phyloP scores from a whole-genome alignment of 805 yeast species.

The Ogataea thermomethanolica region DNA sequence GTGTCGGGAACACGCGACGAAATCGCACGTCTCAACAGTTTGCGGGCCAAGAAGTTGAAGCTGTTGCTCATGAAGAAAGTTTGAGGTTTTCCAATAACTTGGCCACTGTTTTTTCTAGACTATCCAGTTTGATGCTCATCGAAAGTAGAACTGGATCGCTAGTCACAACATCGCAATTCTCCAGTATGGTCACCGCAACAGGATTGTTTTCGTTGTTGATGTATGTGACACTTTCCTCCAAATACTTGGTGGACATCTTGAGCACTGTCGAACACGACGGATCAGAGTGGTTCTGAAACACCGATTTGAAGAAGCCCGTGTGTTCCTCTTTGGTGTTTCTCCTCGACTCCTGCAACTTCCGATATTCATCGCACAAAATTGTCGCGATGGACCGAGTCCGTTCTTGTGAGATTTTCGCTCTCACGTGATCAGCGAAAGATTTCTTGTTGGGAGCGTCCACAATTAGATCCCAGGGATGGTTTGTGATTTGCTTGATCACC shows the following conservation, averaged over 20 bases:
- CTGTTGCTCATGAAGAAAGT: conserved; percentile 7
- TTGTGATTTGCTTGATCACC: conserved; percentile 45
- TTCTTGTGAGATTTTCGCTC: conserved; percentile 50
- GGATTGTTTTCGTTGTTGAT: conserved; percentile 35
- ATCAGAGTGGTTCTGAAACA: conserved; percentile 23
- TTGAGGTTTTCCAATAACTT: conserved; percentile 28
- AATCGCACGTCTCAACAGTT: conserved; percentile 19
- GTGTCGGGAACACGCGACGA: conserved; percentile 27
- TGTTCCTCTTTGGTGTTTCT: conserved; percentile 8
- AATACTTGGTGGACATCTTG: conserved; percentile 45
- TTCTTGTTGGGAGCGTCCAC: conserved; percentile 39
- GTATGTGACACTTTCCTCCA: conserved; percentile 63
- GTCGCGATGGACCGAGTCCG: conserved; percentile 37
- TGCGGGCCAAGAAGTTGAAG: conserved; percentile 15
- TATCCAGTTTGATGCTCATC: conserved; percentile 58
- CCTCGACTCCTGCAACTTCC: conserved; percentile 30
- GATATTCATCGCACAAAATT: conserved; percentile 39
- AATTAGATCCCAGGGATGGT: conserved; percentile 61
- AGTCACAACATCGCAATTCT: conserved; percentile 55
- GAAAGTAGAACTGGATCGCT: conserved; percentile 68
- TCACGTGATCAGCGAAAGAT: conserved; percentile 55
- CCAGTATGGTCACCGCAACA: conserved; percentile 56
- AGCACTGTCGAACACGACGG: conserved; percentile 34
- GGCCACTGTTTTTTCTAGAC: conserved; percentile 50
- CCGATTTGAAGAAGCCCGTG: conserved; percentile 18